These are phyloP conservation scores for Blastobotrys attinorum DNA, from an alignment of 805 yeast species.

Conservation along the genomic window DNA sequence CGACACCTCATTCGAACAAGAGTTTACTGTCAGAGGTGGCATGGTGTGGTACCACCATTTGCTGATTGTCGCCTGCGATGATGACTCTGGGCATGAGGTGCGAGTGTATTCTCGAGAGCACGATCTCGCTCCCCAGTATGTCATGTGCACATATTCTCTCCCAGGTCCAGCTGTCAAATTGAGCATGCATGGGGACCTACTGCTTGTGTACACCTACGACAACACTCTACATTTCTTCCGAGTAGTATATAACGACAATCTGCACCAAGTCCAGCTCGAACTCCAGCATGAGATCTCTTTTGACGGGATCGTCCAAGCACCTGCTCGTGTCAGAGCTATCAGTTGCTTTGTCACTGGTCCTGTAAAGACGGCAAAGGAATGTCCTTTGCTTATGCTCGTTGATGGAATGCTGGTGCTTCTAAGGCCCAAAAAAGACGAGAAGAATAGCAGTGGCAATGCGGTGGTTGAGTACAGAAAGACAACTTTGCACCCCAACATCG, in stretches of 20 bases:
- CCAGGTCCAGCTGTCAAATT: constrained; percentile 26
- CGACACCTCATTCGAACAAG: constrained; percentile 28
- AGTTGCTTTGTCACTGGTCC: constrained; percentile 15
- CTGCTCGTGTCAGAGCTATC: constrained; percentile 32
- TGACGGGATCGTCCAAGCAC: constrained; percentile 30
- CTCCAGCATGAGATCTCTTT: constrained; percentile 29
- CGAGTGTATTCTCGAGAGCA: constrained; percentile 32
- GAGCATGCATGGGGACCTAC: constrained; percentile 22
- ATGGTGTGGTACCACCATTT: constrained; percentile 32
- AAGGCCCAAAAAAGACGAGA: constrained; percentile 1
- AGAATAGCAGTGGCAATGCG: constrained; percentile 3
- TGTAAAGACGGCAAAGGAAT: too few relatives aligned
- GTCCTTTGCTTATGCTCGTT: constrained; percentile 26
- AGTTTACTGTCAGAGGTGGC: constrained; percentile 31
- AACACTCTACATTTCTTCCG: constrained; percentile 26
- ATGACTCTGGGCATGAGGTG: constrained; percentile 23
- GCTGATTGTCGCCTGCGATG: constrained; percentile 28
- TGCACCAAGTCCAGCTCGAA: constrained; percentile 18
- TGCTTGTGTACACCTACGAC: constrained; percentile 30
- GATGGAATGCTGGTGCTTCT: constrained; percentile 32
- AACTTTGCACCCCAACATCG: constrained; percentile 30
- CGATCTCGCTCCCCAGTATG: constrained; percentile 27
- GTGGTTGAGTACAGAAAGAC: constrained; percentile 18
- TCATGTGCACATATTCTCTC: constrained; percentile 24
- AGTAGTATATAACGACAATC: constrained; percentile 9